phyloP scores from a whole-genome alignment of 352 stramenopile genomes.

The Phytophthora chlamydospora region DNA sequence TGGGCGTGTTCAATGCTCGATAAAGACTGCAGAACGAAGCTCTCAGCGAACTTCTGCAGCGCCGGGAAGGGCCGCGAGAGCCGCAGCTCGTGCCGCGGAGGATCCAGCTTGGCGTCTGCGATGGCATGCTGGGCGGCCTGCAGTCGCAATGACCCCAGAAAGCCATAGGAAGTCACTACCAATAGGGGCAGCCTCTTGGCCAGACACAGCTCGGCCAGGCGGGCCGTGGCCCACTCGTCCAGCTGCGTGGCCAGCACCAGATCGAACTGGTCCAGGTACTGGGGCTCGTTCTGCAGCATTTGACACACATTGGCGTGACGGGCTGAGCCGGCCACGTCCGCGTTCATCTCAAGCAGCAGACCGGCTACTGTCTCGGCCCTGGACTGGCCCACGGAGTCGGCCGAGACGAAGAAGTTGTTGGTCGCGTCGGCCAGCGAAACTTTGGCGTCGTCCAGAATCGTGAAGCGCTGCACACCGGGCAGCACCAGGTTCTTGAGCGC shows the following conservation, averaged over 20 bases:
- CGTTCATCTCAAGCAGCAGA: constrained; percentile 96
- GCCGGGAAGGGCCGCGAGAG: constrained; percentile 78
- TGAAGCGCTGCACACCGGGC: constrained; percentile 90
- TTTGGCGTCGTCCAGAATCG: constrained; percentile 91
- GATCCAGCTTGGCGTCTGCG: constrained; percentile 90
- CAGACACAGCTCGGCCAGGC: constrained; percentile 77
- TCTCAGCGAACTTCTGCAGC: constrained; percentile 58
- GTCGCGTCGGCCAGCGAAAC: constrained; percentile 79
- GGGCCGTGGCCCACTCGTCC: constrained; percentile 53
- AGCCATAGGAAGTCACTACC: constrained; percentile 87
- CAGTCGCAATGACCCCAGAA: constrained; percentile 93
- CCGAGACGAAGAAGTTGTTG: constrained; percentile 95
- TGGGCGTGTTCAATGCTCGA: constrained; percentile 90
- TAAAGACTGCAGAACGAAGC: constrained; percentile 72
- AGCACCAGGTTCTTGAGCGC: constrained; percentile 98
- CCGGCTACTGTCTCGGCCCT: constrained; percentile 85
- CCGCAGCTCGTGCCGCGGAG: constrained; percentile 89
- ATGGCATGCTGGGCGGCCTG: constrained; percentile 87
- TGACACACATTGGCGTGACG: constrained; percentile 53
- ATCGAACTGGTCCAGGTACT: constrained; percentile 72
- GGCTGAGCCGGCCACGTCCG: constrained; percentile 84
- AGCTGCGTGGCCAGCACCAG: constrained; percentile 91
- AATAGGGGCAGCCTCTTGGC: constrained; percentile 82
- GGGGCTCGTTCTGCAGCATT: constrained; percentile 59
- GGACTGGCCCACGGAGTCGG: constrained; percentile 52